These are phyloP conservation scores for Ustilago bromivora DNA, from an alignment of 1,284 basidiomycete genomes.

Conservation along the genomic window DNA sequence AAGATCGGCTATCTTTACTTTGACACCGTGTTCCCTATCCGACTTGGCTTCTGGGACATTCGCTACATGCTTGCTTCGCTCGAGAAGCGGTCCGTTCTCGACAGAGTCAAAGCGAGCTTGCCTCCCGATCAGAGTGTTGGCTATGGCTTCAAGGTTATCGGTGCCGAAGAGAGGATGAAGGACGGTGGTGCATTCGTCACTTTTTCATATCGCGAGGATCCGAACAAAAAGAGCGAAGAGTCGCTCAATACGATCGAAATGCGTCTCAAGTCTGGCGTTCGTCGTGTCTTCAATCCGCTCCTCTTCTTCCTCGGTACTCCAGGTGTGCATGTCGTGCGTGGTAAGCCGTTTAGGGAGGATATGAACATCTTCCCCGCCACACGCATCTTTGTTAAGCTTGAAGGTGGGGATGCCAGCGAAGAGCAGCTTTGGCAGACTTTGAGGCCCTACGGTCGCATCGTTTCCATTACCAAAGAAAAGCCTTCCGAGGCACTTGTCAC, in stretches of 20 bases:
- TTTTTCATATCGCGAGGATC: slow-evolving; percentile 46
- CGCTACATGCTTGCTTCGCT: slow-evolving; percentile 51
- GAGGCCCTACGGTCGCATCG: slow-evolving; percentile 85
- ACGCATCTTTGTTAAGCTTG: slow-evolving; percentile 55
- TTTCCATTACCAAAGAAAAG: slow-evolving; percentile 73
- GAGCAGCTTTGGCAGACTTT: slow-evolving; percentile 64
- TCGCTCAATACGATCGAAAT: slow-evolving; percentile 56
- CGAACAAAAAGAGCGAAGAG: slow-evolving; percentile 41
- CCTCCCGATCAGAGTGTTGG: slow-evolving; percentile 50
- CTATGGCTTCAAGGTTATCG: slow-evolving; percentile 62
- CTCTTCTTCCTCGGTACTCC: slow-evolving; percentile 52
- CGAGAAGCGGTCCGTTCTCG: slow-evolving; percentile 46
- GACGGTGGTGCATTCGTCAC: slow-evolving; percentile 62
- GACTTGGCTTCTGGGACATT: slow-evolving; percentile 59
- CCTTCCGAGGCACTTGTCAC: slow-evolving; percentile 51
- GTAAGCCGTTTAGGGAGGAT: slow-evolving; percentile 63
- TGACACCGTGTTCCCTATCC: slow-evolving; percentile 64
- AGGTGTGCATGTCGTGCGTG: slow-evolving; percentile 60
- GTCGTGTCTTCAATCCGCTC: slow-evolving; percentile 45
- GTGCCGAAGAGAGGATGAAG: slow-evolving; percentile 57
- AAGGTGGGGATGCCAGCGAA: slow-evolving; percentile 52
- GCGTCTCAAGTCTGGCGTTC: slow-evolving; percentile 47
- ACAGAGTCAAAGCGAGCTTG: slow-evolving; percentile 50
- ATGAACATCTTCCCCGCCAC: slow-evolving; percentile 61
- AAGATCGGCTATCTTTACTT: slow-evolving; percentile 60